phyloP scores from a whole-genome alignment of 2,329 filamentous ascomycete genomes.

The Apiospora saccharicola region DNA sequence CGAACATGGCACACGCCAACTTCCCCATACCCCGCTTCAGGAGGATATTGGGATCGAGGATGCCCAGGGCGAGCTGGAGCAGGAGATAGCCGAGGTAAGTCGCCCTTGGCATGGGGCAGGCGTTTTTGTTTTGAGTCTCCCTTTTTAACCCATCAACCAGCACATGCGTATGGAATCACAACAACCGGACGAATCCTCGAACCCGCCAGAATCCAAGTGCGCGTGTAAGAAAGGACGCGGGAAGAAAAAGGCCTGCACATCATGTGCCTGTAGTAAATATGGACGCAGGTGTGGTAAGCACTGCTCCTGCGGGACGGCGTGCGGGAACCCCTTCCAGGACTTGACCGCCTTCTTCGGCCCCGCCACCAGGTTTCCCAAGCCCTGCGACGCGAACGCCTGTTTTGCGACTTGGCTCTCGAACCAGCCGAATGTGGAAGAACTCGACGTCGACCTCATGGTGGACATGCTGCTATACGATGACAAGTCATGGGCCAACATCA shows the following conservation, averaged over 20 bases:
- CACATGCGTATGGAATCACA: conserved; percentile 40
- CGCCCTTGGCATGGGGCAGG: conserved; percentile 16
- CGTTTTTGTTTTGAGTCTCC: conserved; percentile 11
- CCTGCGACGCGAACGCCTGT: conserved; percentile 43
- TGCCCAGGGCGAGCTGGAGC: conserved; percentile 42
- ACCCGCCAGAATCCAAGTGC: conserved; percentile 38
- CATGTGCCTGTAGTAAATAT: conserved; percentile 44
- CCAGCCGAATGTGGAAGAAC: conserved; percentile 44
- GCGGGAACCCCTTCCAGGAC: conserved; percentile 44
- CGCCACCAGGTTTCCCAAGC: conserved; percentile 37
- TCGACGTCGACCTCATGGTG: conserved; percentile 44
- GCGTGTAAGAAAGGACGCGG: conserved; percentile 45
- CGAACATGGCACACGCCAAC: conserved; percentile 35
- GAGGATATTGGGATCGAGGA: conserved; percentile 41
- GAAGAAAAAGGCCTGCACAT: conserved; percentile 43
- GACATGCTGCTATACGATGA: conserved; percentile 45
- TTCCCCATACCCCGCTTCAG: conserved; percentile 35
- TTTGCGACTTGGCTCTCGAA: conserved; percentile 45
- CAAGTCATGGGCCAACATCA: conserved; percentile 41
- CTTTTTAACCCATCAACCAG: conserved; percentile 10
- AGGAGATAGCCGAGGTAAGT: conserved; percentile 33
- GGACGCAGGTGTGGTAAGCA: conserved; percentile 39
- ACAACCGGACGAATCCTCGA: conserved; percentile 36
- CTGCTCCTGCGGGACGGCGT: conserved; percentile 41
- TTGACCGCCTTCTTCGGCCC: conserved; percentile 44